Conservation (phyloP, 2,329 filamentous ascomycete species). For the Moelleriella libera region DNA sequence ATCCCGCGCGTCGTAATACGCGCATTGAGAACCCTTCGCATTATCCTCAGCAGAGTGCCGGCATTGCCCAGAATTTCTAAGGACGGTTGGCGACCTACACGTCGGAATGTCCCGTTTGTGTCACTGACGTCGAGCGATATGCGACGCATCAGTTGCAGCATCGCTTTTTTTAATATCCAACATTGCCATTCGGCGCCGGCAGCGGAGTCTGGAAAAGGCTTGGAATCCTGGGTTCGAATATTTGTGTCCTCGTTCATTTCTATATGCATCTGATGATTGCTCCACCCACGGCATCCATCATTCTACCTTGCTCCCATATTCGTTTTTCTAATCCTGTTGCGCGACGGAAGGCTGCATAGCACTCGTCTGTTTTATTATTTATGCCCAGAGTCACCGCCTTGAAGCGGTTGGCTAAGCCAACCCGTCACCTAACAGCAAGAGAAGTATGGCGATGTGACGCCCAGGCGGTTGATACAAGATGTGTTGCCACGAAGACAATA, state of each 20-base stretch:
- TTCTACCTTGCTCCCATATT: background rate
- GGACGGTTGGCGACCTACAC: background rate
- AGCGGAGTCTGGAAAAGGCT: background rate
- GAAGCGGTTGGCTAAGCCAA: no score
- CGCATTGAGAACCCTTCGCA: constrained; percentile 84
- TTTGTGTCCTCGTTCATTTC: background rate
- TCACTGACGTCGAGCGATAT: background rate
- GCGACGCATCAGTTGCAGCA: background rate
- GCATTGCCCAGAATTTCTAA: constrained; percentile 95
- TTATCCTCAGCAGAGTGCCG: constrained; percentile 83
- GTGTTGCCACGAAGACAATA: no score
- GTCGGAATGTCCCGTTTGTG: background rate
- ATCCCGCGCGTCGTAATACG: constrained; percentile 82
- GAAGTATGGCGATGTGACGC: no score
- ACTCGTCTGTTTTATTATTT: no score
- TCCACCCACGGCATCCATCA: background rate
- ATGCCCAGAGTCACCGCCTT: no score
- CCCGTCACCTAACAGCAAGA: no score
- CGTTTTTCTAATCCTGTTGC: no score
- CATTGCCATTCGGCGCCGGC: background rate
- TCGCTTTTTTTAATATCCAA: background rate
- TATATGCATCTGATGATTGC: background rate
- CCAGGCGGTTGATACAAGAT: no score
- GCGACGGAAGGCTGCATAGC: no score
- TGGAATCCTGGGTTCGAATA: background rate